A percentile compares a stretch with the other conserved stretches of the same genome.
Conservation (phyloP, 2,329 filamentous ascomycete genomes). For the Myriosclerotinia scirpicola region DNA sequence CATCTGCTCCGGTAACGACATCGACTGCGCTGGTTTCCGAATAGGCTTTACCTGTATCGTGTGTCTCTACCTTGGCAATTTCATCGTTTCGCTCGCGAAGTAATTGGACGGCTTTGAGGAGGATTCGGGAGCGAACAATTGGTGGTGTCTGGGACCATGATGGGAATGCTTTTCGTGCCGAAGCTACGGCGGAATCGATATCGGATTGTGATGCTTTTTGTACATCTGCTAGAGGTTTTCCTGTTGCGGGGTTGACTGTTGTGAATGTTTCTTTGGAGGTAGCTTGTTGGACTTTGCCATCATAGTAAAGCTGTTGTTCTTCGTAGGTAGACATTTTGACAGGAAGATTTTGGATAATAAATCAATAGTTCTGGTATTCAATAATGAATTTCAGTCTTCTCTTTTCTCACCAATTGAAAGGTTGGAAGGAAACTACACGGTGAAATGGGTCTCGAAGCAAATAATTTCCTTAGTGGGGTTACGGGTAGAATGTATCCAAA, state of each 20-base stretch:
- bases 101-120: slow-evolving; percentile 72
- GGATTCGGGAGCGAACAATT: slow-evolving; percentile 72
- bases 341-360: slow-evolving; percentile 27
- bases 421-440: not conserved
- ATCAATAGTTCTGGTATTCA: not conserved
- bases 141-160: slow-evolving; percentile 74
- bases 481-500: not conserved
- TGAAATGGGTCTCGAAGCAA: slow-evolving; percentile 8
- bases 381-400: slow-evolving; percentile 6
- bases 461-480: slow-evolving; percentile 21
- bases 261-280: slow-evolving; percentile 64
- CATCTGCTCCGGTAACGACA: slow-evolving; percentile 78
- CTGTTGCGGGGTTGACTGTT: slow-evolving; percentile 72
- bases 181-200: slow-evolving; percentile 69
- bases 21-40: slow-evolving; percentile 84
- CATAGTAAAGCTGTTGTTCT: slow-evolving; percentile 69
- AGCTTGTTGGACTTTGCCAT: slow-evolving; percentile 65
- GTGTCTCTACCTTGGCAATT: slow-evolving; percentile 75
- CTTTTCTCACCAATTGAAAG: slow-evolving; percentile 21
- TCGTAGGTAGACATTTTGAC: slow-evolving; percentile 43
- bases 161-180: slow-evolving; percentile 70
- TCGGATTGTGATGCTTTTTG: slow-evolving; percentile 66
- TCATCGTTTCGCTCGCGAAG: slow-evolving; percentile 76
- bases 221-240: slow-evolving; percentile 67
- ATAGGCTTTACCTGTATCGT: slow-evolving; percentile 83